Base-by-base conservation (phyloP, 345 rosid species). In the Eucalyptus paniculata region DNA sequence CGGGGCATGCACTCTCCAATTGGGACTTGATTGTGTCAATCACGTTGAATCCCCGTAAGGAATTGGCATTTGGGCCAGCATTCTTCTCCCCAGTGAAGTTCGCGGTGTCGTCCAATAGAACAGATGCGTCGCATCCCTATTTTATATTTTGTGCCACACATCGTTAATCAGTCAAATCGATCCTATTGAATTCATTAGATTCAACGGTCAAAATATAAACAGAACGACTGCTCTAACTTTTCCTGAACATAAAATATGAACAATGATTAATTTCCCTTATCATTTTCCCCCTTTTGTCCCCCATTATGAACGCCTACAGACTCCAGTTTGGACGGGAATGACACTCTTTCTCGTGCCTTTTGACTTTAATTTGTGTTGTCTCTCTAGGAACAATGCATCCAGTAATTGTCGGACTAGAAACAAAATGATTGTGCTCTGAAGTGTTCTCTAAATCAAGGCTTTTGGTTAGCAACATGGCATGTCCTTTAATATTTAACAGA, bases 81-180 rank as follows among this genome's bases (percentile, higher is more conserved):
- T 15, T 89, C 50, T 90, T 90, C 81, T 92, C 94, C 8, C 92
- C 92, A 0, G 69, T 87, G 81, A 91, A 58, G 9, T 80, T 88
- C 5, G 90, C 14, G 1, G 90, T 90, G 89, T 92, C 92, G 8
- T 92, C 92, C 51, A 92, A 37, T 9, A 91, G 44, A 6, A 91
- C 49, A 15, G 92, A 92, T 3, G 72, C 94, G 56, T 92, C 94
- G 50, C 94, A 92, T 40, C 92, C 92, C 94, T 92, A 69, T 49
- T 15, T 3, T 45, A 30, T 16, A 6, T 24, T 42, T 40, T 32
- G 26, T 19, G 3, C 51, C 51, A 50, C 51, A 80, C n/a, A 21
- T 45, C 28, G 50, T 34, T 37, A 87, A 3, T 86, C 26, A 86
- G 9, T 51, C 60, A 65, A 65, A 65, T 65, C 21, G 2, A 65